Conservation (phyloP, 352 stramenopile species). For the Pythium insidiosum region DNA sequence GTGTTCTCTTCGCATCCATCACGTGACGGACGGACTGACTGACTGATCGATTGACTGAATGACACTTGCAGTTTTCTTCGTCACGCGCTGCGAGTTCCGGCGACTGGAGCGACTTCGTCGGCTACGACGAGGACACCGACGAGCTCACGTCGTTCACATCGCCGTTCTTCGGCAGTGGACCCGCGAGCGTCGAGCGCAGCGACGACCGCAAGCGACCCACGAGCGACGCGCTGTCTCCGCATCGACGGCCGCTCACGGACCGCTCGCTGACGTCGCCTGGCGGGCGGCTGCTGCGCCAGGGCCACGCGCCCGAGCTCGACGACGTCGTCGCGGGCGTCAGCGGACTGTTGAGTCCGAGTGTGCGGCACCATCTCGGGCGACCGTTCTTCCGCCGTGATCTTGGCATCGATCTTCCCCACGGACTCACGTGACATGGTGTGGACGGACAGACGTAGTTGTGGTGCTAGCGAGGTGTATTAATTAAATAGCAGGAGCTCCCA, state of each 20-base stretch:
- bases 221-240: not conserved
- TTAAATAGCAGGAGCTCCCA: too few relatives aligned
- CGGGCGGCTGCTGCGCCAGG: not conserved
- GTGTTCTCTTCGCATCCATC: not conserved
- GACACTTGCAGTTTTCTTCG: slow-evolving; percentile 18
- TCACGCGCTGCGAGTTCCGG: slow-evolving; percentile 24
- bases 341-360: too few relatives aligned
- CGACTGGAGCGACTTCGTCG: slow-evolving; percentile 41
- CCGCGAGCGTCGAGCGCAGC: slow-evolving; percentile 6
- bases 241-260: not conserved
- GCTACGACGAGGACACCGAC: slow-evolving; percentile 43
- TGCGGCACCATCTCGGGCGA: too few relatives aligned
- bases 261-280: not conserved
- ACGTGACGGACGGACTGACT: not conserved
- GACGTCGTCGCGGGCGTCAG: slow-evolving; percentile 12
- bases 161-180: not conserved
- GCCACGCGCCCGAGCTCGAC: slow-evolving; percentile 8
- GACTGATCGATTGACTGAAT: slow-evolving; percentile 8
- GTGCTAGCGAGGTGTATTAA: too few relatives aligned
- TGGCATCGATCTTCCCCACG: too few relatives aligned
- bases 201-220: not conserved
- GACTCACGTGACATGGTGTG: too few relatives aligned
- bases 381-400: too few relatives aligned
- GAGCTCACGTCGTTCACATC: slow-evolving; percentile 32
- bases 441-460: too few relatives aligned